Evolutionary conservation across 352 stramenopile genomes (phyloP).

Genomic region (Pythium aphanidermatum): DNA sequence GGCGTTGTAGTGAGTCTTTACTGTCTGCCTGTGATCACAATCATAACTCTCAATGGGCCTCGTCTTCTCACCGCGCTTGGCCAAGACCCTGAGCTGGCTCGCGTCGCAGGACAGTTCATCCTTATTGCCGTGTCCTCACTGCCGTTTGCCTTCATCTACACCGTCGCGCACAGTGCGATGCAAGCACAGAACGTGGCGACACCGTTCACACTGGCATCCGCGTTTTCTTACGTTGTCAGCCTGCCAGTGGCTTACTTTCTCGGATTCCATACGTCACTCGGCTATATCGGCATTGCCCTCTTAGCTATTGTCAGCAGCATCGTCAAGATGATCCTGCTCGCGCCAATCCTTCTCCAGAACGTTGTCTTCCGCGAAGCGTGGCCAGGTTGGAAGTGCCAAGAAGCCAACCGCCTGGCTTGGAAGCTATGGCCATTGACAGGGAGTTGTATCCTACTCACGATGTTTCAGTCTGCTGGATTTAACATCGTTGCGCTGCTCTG

Average conservation of each 20-base stretch:
- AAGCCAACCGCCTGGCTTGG: not conserved
- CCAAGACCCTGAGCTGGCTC: not conserved
- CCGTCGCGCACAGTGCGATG: no score
- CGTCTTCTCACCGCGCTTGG: no score
- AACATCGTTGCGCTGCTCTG: no score
- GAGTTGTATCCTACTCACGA: no score
- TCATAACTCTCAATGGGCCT: no score
- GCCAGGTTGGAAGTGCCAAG: not conserved
- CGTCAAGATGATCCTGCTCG: not conserved
- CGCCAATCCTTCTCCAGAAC: not conserved
- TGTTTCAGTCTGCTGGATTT: no score
- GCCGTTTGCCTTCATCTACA: no score
- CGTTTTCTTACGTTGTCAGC: not conserved
- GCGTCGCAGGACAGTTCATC: not conserved
- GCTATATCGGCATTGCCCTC: not conserved
- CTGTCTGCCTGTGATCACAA: not conserved
- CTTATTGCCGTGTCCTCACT: not conserved
- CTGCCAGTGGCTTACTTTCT: not conserved
- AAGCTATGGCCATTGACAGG: no score
- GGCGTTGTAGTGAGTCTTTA: not conserved
- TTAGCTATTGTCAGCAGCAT: not conserved
- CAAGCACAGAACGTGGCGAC: no score
- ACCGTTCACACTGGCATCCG: not conserved
- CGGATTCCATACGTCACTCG: not conserved
- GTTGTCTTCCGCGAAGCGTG: not conserved